These are phyloP conservation scores for Stemphylium beticola DNA, from an alignment of 2,329 filamentous ascomycete species.

Conservation along the genomic window DNA sequence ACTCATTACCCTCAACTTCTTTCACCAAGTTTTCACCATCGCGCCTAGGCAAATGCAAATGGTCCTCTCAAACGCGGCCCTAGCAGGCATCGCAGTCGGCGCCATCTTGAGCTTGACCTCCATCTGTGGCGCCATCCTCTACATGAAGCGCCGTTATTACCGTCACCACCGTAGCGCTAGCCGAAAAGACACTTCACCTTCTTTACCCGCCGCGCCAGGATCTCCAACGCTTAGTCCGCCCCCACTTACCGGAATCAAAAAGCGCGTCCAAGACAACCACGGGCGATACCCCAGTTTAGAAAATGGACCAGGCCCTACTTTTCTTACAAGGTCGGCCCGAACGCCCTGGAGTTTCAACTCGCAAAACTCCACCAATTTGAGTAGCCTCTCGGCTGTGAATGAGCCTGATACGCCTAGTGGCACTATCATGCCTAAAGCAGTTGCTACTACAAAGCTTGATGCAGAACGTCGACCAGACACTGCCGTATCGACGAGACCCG, in stretches of 20 bases:
- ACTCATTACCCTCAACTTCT: neutral
- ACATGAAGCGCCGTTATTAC: neutral
- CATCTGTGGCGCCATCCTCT: neutral
- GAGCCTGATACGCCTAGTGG: neutral
- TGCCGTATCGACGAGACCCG: neutral
- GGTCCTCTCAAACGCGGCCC: neutral
- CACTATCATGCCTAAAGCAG: neutral
- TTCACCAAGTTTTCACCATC: too few species aligned
- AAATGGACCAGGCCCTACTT: constrained; percentile 4
- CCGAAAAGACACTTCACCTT: neutral
- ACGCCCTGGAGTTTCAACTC: neutral
- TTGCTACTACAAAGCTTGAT: neutral
- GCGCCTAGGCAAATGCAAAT: neutral
- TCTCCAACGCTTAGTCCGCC: neutral
- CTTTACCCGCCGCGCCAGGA: neutral
- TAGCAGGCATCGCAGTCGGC: neutral
- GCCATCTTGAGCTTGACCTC: neutral
- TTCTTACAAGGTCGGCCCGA: neutral
- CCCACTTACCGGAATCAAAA: neutral
- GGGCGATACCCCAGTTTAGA: neutral
- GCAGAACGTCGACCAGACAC: neutral
- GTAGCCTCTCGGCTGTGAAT: neutral
- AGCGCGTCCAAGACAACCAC: neutral
- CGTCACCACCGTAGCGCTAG: neutral
- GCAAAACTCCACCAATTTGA: neutral